Conservation (phyloP, 257 asterid species). For the Plantago major region DNA sequence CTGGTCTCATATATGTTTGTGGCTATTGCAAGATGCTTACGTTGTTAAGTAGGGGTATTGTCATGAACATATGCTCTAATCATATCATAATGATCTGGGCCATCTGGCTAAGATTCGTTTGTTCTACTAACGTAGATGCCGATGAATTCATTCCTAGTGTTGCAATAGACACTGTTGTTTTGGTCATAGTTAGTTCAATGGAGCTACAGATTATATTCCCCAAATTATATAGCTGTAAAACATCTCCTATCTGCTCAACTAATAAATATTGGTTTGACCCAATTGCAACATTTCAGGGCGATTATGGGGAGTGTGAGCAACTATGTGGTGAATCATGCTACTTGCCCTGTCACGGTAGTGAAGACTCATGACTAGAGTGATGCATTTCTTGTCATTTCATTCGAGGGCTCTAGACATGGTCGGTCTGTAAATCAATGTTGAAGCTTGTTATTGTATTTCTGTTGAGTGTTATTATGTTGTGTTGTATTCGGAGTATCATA, state of each 20-base stretch:
- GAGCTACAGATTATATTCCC: no score
- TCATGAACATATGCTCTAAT: no score
- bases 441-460: conserved; percentile 8
- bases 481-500: background rate
- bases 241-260: background rate
- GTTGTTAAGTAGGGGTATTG: no score
- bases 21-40: background rate
- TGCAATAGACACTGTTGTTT: no score
- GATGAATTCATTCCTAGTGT: no score
- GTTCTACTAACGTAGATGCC: no score
- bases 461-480: conserved; percentile 1
- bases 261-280: conserved; percentile 8
- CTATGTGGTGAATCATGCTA: conserved; percentile 72
- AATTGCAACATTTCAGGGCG: conserved; percentile 45
- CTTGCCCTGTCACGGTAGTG: conserved; percentile 85
- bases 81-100: no score
- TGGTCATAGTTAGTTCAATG: no score
- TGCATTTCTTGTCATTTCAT: conserved; percentile 3
- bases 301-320: conserved; percentile 95
- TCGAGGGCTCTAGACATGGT: background rate
- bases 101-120: no score
- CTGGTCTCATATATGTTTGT: background rate
- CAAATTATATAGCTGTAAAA: no score
- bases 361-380: conserved; percentile 41
- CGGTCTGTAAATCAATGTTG: conserved; percentile 13